These are phyloP conservation scores for Allium cepa DNA, from an alignment of 106 monocot genomes.

Conservation along the genomic window DNA sequence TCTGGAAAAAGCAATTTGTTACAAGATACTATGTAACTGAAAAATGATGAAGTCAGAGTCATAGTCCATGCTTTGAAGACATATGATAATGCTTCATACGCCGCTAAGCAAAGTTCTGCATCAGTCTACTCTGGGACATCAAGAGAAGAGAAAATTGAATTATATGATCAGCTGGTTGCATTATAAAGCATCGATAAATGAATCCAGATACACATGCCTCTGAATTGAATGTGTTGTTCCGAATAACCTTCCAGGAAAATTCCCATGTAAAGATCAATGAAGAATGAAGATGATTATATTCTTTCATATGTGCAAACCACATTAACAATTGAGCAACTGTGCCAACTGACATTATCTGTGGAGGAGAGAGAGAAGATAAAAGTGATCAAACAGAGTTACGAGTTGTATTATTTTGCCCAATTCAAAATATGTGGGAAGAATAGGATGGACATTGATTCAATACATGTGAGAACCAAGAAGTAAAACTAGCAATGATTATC, in stretches of 20 bases:
- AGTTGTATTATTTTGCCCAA: background rate
- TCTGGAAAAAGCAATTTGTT: conserved; percentile 18
- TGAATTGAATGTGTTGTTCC: conserved; percentile 22
- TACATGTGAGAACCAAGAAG: background rate
- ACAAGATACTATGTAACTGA: conserved; percentile 19
- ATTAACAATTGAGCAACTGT: conserved; percentile 43
- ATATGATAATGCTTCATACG: conserved; percentile 60
- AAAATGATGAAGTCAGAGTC: conserved; percentile 14
- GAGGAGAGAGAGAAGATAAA: conserved; percentile 10
- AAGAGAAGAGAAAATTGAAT: background rate
- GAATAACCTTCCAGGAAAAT: conserved; percentile 63
- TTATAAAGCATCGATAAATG: background rate
- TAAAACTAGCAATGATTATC: background rate
- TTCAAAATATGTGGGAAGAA: background rate
- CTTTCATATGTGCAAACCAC: conserved; percentile 25
- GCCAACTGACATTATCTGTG: conserved; percentile 65
- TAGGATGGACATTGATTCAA: background rate
- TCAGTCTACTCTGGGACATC: conserved; percentile 41
- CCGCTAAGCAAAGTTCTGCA: conserved; percentile 72
- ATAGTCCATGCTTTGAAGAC: conserved; percentile 44
- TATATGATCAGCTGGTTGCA: background rate
- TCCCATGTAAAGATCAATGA: conserved; percentile 56
- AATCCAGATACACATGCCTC: conserved; percentile 44
- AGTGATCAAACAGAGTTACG: background rate
- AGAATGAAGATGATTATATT: conserved; percentile 20